phyloP scores from a whole-genome alignment of 176 grass and related monocot genomes.

The Eragrostis curvula region DNA sequence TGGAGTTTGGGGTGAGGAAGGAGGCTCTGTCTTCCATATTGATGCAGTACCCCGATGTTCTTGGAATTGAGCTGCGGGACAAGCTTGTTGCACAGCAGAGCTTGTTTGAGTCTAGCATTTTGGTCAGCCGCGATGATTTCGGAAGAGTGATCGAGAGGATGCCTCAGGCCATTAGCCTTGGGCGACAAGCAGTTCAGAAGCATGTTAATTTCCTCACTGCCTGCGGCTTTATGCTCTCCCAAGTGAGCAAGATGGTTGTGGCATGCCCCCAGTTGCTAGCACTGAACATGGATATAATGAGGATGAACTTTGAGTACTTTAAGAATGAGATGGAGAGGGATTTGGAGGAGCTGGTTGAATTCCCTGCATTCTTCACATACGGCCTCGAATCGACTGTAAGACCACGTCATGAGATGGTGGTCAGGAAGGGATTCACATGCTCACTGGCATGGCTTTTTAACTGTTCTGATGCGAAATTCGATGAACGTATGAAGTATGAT shows the following conservation, averaged over 20 bases:
- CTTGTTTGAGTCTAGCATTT: conserved; percentile 67
- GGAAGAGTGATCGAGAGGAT: conserved; percentile 76
- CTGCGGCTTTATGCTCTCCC: conserved; percentile 64
- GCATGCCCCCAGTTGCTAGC: conserved; percentile 68
- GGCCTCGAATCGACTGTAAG: conserved; percentile 68
- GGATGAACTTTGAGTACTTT: conserved; percentile 70
- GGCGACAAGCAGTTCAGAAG: conserved; percentile 58
- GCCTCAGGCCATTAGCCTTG: conserved; percentile 71
- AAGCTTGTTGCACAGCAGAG: conserved; percentile 63
- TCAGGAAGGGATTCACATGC: conserved; percentile 67
- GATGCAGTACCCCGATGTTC: conserved; percentile 56
- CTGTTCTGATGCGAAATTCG: conserved; percentile 67
- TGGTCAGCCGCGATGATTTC: conserved; percentile 65
- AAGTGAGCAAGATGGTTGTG: conserved; percentile 71
- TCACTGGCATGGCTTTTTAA: conserved; percentile 80
- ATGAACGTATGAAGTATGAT: conserved; percentile 79
- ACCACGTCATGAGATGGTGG: conserved; percentile 62
- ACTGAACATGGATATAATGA: conserved; percentile 83
- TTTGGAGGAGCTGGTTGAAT: conserved; percentile 66
- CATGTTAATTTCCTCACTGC: conserved; percentile 73
- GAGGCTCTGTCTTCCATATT: conserved; percentile 61
- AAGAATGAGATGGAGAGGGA: conserved; percentile 74
- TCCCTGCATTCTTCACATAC: conserved; percentile 85
- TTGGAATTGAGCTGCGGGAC: conserved; percentile 63
- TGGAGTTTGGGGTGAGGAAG: conserved; percentile 66